Conservation (phyloP, 768 basidiomycete genomes). For the Phanerochaete sordida region DNA sequence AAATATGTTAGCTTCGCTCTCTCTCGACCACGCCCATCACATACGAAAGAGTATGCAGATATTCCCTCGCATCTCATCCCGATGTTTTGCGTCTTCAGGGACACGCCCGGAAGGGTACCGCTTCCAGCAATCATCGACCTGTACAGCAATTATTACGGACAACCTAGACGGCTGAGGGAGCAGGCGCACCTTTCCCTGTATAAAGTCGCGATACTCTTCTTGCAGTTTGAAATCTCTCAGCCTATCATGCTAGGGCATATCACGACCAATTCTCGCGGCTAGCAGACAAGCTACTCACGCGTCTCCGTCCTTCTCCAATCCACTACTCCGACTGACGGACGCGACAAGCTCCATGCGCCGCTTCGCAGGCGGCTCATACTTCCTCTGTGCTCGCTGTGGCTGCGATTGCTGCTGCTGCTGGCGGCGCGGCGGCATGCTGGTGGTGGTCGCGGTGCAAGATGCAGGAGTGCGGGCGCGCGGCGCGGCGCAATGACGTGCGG, state of each 20-base stretch:
- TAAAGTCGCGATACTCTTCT: slow-evolving; percentile 63
- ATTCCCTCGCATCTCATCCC: slow-evolving; percentile 60
- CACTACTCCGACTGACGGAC: slow-evolving; percentile 75
- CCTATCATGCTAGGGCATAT: slow-evolving; percentile 40
- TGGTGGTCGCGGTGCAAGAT: not conserved
- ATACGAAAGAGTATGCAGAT: slow-evolving; percentile 70
- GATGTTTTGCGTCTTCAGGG: slow-evolving; percentile 17
- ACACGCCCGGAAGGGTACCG: slow-evolving; percentile 26
- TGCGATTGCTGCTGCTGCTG: not conserved
- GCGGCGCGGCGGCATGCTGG: slow-evolving; percentile 1
- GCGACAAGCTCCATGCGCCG: slow-evolving; percentile 62
- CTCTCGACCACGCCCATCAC: slow-evolving; percentile 20
- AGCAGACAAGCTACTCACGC: slow-evolving; percentile 44
- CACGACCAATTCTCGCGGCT: slow-evolving; percentile 17
- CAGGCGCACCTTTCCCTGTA: slow-evolving; percentile 72
- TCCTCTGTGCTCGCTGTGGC: slow-evolving; percentile 9
- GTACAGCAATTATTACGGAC: not conserved
- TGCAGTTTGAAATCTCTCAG: slow-evolving; percentile 58
- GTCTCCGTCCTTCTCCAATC: slow-evolving; percentile 71
- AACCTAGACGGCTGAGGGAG: no score
- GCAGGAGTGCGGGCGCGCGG: not conserved
- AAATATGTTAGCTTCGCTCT: not conserved
- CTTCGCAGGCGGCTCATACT: slow-evolving; percentile 18
- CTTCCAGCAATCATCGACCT: slow-evolving; percentile 51
- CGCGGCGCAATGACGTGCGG: not conserved